phyloP scores from a whole-genome alignment of 1,284 basidiomycete genomes.

The Tremellales sp. region DNA sequence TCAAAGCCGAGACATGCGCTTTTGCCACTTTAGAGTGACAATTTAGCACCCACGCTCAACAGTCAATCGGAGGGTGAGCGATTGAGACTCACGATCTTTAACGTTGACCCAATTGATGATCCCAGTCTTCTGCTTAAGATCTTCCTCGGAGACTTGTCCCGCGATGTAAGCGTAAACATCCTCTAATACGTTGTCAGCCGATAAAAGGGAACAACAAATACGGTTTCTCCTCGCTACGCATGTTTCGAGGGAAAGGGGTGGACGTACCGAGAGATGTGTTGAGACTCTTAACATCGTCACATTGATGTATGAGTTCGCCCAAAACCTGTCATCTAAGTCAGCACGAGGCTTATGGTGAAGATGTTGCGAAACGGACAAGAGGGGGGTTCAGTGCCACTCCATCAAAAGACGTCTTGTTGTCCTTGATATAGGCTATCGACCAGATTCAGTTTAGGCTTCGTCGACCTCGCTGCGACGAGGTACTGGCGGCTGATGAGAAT shows the following conservation, averaged over 20 bases:
- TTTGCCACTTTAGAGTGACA: slow-evolving; percentile 53
- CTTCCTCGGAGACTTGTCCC: slow-evolving; percentile 47
- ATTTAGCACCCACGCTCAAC: too few species aligned
- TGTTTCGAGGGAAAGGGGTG: too few species aligned
- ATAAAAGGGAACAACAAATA: too few species aligned
- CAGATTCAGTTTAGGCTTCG: too few species aligned
- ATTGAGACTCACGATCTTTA: slow-evolving; percentile 47
- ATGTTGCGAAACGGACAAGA: too few species aligned
- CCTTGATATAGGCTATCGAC: slow-evolving; percentile 58
- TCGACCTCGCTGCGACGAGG: too few species aligned
- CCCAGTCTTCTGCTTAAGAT: slow-evolving; percentile 36
- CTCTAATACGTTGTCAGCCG: too few species aligned
- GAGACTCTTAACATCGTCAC: slow-evolving; percentile 52
- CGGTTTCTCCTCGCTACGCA: too few species aligned
- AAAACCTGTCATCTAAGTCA: too few species aligned
- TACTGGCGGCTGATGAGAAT: too few species aligned
- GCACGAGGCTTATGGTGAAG: too few species aligned
- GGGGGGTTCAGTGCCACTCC: slow-evolving; percentile 57
- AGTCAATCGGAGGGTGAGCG: slow-evolving; percentile 61
- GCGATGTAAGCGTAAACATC: too few species aligned
- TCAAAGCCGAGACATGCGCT: slow-evolving; percentile 58
- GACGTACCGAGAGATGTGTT: slow-evolving; percentile 56
- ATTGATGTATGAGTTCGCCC: slow-evolving; percentile 55
- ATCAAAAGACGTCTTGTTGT: slow-evolving; percentile 58
- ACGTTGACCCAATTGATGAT: slow-evolving; percentile 63